phyloP scores from a whole-genome alignment of 192 early-diverging fungal species.

The Backusella australiensis region DNA sequence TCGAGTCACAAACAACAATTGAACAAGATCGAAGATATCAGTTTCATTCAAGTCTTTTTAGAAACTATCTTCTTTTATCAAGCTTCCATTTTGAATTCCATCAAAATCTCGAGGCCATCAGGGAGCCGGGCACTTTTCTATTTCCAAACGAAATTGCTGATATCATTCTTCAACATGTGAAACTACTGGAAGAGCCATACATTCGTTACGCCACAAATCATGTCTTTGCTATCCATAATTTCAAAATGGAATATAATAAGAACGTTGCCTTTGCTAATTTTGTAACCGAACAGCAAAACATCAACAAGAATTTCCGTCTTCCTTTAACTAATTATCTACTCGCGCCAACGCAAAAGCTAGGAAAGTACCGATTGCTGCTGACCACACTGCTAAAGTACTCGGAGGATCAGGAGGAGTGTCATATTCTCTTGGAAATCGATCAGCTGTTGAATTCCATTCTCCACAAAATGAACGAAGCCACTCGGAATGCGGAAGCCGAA shows the following conservation, averaged over 20 bases:
- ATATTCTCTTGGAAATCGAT: conserved; percentile 1
- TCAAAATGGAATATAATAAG: not conserved
- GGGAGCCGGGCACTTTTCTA: not conserved
- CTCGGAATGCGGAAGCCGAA: conserved; percentile 12
- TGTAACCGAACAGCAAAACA: not conserved
- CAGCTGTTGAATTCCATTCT: not conserved
- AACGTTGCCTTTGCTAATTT: not conserved
- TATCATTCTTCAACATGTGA: not conserved
- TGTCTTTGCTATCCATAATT: not conserved
- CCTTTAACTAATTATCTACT: not conserved
- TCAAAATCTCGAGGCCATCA: not conserved
- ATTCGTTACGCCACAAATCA: conserved; percentile 12
- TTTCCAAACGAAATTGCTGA: not conserved
- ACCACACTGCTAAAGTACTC: conserved; percentile 11
- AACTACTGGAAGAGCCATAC: not conserved
- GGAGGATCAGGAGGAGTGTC: not conserved
- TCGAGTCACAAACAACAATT: conserved; percentile 11
- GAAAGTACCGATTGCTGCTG: conserved; percentile 1
- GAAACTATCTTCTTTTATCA: conserved; percentile 2
- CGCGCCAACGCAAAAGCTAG: not conserved
- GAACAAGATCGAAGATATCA: not conserved
- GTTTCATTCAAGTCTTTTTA: conserved; percentile 4
- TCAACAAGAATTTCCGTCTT: not conserved
- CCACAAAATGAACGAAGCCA: conserved; percentile 17
- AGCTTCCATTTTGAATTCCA: not conserved